phyloP scores from a whole-genome alignment of 768 basidiomycete genomes.

The Pleurotus tuoliensis region DNA sequence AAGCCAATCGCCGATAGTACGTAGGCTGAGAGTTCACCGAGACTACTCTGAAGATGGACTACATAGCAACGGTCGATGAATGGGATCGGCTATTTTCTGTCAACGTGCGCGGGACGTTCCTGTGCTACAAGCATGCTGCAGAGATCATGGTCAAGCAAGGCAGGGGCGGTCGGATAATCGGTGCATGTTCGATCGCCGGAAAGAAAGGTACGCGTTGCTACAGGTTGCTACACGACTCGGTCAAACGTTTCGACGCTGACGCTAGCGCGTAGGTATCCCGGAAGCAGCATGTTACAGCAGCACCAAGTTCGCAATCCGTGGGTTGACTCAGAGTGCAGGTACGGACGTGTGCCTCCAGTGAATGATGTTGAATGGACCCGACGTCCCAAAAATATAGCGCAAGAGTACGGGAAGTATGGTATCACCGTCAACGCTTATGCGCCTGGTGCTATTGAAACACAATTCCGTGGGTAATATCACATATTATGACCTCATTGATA shows the following conservation, averaged over 20 bases:
- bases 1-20: neutral
- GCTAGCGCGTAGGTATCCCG: neutral
- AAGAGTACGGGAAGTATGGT: constrained; percentile 26
- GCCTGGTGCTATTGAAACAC: constrained; percentile 27
- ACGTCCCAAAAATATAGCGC: constrained; percentile 14
- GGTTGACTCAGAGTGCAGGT: constrained; percentile 21
- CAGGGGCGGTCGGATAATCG: constrained; percentile 35
- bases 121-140: constrained; percentile 40
- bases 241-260: too few relatives aligned
- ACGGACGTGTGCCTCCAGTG: neutral
- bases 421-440: constrained; percentile 39
- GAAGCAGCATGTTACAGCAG: neutral
- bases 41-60: neutral
- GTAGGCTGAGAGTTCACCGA: neutral
- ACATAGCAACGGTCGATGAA: constrained; percentile 26
- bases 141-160: constrained; percentile 39
- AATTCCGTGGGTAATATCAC: constrained; percentile 19
- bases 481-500: too few relatives aligned
- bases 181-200: constrained; percentile 37
- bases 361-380: too few relatives aligned
- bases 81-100: constrained; percentile 27
- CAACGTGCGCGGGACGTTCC: constrained; percentile 36
- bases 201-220: constrained; percentile 22
- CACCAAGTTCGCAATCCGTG: neutral
- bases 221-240: neutral